These are phyloP conservation scores for Tolypocladium amazonense DNA, from an alignment of 2,329 filamentous ascomycete genomes.

Conservation along the genomic window DNA sequence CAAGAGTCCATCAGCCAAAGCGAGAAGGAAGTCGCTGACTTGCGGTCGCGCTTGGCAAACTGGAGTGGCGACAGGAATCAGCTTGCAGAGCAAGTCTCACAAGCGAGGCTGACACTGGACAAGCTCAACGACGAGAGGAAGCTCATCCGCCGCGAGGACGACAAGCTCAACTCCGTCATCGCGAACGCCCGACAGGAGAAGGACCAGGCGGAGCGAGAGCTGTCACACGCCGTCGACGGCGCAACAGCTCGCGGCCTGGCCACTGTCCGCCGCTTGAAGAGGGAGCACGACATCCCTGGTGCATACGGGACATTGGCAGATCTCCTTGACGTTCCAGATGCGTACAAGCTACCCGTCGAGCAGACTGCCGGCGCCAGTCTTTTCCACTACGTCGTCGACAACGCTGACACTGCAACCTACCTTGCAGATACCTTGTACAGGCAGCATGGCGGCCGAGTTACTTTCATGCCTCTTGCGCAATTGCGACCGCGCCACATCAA, in stretches of 20 bases:
- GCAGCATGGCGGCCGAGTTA: slow-evolving; percentile 74
- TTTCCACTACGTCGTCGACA: slow-evolving; percentile 95
- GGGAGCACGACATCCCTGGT: slow-evolving; percentile 68
- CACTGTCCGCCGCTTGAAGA: slow-evolving; percentile 74
- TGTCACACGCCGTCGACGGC: slow-evolving; percentile 81
- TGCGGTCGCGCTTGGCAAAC: slow-evolving; percentile 66
- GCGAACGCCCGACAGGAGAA: slow-evolving; percentile 66
- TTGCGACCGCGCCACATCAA: slow-evolving; percentile 61
- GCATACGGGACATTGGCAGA: slow-evolving; percentile 91
- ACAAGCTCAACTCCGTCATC: slow-evolving; percentile 71
- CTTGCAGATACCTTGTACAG: slow-evolving; percentile 72
- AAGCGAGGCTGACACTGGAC: slow-evolving; percentile 69
- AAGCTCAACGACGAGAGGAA: slow-evolving; percentile 79
- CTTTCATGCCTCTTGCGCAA: slow-evolving; percentile 87
- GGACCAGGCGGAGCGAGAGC: slow-evolving; percentile 63
- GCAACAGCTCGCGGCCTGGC: slow-evolving; percentile 78
- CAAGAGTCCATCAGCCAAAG: slow-evolving; percentile 60
- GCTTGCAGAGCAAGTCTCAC: slow-evolving; percentile 63
- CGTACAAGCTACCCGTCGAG: slow-evolving; percentile 81
- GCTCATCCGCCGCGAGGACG: slow-evolving; percentile 78
- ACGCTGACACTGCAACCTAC: slow-evolving; percentile 73
- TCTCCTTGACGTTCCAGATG: slow-evolving; percentile 75
- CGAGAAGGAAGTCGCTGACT: slow-evolving; percentile 59
- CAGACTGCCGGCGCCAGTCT: slow-evolving; percentile 86
- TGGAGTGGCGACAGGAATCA: slow-evolving; percentile 65